Evolutionary conservation across 192 early-diverging fungal genomes (phyloP).

Genomic region (Entomortierella beljakovae): DNA sequence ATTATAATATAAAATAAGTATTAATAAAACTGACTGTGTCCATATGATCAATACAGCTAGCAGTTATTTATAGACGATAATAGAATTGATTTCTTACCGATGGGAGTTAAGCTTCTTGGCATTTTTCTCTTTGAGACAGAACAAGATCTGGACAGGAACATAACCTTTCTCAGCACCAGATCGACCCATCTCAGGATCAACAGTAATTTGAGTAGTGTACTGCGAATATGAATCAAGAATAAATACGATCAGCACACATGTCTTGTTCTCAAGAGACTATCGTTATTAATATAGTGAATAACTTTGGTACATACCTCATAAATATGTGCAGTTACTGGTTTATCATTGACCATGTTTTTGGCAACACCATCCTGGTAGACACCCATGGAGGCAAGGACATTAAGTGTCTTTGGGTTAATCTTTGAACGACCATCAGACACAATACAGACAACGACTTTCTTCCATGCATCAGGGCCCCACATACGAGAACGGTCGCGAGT

Average conservation of each 20-base stretch:
- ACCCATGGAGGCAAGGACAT: constrained; percentile 82
- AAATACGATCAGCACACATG: background rate
- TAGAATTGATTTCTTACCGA: constrained; percentile 65
- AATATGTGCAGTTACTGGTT: constrained; percentile 75
- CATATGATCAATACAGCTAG: constrained; percentile 1
- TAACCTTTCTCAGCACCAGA: constrained; percentile 72
- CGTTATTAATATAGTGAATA: background rate
- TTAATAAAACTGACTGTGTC: background rate
- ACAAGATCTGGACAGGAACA: constrained; percentile 83
- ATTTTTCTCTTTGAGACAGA: constrained; percentile 94
- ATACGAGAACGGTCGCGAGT: constrained; percentile 78
- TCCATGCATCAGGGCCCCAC: constrained; percentile 83
- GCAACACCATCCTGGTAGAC: constrained; percentile 85
- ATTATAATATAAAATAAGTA: background rate
- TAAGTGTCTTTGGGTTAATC: constrained; percentile 75
- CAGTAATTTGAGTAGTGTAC: constrained; percentile 82
- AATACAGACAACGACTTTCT: constrained; percentile 87
- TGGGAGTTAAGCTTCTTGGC: constrained; percentile 91
- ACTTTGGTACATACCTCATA: constrained; percentile 59
- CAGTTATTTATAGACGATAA: background rate
- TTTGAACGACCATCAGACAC: constrained; percentile 87
- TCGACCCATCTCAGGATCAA: constrained; percentile 80
- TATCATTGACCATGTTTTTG: constrained; percentile 71
- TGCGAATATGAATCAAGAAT: constrained; percentile 42
- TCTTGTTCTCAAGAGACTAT: background rate